Evolutionary conservation across 75 land plant genomes (phyloP), one percentile per base, ranked within the genome.

Genomic region (Pseudotsuga menziesii): DNA sequence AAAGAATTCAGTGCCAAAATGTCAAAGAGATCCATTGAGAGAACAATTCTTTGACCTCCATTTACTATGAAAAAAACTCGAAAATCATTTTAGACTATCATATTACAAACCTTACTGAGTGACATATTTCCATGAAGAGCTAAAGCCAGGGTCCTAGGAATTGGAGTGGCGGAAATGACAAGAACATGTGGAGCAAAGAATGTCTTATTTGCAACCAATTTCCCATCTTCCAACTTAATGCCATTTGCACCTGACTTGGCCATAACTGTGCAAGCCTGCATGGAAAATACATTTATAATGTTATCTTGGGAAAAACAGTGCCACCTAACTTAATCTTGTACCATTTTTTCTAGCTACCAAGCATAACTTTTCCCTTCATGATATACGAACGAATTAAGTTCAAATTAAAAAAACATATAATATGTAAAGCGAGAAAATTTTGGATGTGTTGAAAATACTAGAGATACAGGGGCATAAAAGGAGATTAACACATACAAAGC

Each of bases 111-210:
- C 82, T 92, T 89, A 75, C 91, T 94, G 29, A 96, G 78, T 58
- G 94, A 85, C 90, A 96, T 90, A 75, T 96, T 98, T 54, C 98
- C 99, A 89, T 96, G 89, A 69, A 94, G 76, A 74, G 94, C 88
- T 76, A 94, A 80, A 41, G 99, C 99, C 66, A 96, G 83, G 27
- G 98, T 91, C 75, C 99, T 89, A 64, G 99, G 99, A 54, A 96
- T 96, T 22, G 99, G 99, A 74, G 99, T 96, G 32, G 99, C 99
- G 22, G 99, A 87, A 90, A 96, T 89, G 26, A 94, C 93, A 82
- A 96, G 91, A 66, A 96, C 79, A 90, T 96, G 99, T 48, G 97
- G 97, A 36, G 95, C 91, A 89, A 85, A 87, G 55, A 56, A 60
- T 13, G 35, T 67, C 72, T 80, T 79, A 48, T 36, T 79, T 15